Conservation (phyloP, 2,329 filamentous ascomycete species). For the Myriangium duriaei region DNA sequence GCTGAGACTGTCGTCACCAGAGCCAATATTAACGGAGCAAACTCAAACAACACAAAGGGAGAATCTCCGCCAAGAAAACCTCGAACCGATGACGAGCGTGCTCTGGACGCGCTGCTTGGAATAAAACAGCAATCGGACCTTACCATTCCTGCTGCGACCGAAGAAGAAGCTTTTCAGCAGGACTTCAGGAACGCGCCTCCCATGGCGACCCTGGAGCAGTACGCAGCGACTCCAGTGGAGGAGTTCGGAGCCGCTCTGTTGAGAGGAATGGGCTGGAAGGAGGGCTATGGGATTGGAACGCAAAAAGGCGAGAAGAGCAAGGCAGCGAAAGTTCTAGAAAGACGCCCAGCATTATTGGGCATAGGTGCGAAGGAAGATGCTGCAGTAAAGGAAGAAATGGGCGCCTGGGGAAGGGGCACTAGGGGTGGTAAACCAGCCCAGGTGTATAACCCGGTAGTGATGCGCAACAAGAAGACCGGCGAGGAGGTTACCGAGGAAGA, state of each 20-base stretch:
- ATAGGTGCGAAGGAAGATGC: constrained; percentile 74
- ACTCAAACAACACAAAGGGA: constrained; percentile 21
- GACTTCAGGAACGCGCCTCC: constrained; percentile 64
- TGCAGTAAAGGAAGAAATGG: constrained; percentile 54
- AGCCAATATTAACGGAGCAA: background rate
- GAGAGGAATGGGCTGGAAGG: constrained; percentile 91
- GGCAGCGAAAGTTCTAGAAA: constrained; percentile 53
- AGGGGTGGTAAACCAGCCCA: constrained; percentile 45
- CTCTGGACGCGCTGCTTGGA: constrained; percentile 34
- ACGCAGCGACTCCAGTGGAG: constrained; percentile 80
- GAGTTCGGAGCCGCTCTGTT: constrained; percentile 87
- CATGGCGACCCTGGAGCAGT: constrained; percentile 66
- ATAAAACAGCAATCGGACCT: constrained; percentile 24
- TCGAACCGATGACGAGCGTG: constrained; percentile 46
- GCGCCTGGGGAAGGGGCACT: constrained; percentile 60
- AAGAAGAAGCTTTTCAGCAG: constrained; percentile 55
- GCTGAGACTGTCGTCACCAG: background rate
- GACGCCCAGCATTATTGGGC: constrained; percentile 69
- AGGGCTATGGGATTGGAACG: constrained; percentile 46
- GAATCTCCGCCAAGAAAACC: constrained; percentile 15
- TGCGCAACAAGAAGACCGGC: constrained; percentile 50
- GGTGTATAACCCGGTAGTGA: constrained; percentile 49
- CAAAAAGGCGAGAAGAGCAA: constrained; percentile 28
- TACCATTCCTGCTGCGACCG: constrained; percentile 37
- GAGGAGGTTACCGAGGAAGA: constrained; percentile 52